phyloP scores from a whole-genome alignment of 73 alveolate genomes.

The Effrenium voratum region DNA sequence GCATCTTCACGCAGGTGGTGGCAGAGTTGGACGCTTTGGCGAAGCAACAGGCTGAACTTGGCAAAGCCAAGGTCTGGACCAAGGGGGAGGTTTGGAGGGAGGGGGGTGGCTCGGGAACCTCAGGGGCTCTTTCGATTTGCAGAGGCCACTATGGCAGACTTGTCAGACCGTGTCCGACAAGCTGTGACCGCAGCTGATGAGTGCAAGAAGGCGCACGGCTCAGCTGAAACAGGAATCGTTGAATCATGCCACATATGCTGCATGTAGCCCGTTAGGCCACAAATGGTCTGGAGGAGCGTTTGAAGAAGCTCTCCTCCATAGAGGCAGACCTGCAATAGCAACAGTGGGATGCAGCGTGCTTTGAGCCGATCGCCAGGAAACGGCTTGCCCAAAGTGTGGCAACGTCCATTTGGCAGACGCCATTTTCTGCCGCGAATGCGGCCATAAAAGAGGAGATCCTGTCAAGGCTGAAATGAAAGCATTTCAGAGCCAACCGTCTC shows the following conservation, averaged over 20 bases:
- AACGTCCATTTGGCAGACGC: background rate
- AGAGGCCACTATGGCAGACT: constrained; percentile 41
- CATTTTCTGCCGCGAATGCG: background rate
- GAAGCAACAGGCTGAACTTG: constrained; percentile 48
- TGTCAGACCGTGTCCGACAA: constrained; percentile 39
- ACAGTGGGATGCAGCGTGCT: background rate
- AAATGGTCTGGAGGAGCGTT: background rate
- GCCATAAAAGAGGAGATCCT: background rate
- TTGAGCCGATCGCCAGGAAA: too few relatives aligned
- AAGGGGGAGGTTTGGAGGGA: background rate
- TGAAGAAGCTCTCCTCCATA: background rate
- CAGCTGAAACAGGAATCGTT: too few relatives aligned
- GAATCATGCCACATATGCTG: background rate
- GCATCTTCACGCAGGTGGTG: background rate
- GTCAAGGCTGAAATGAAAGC: background rate
- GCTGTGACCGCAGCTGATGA: constrained; percentile 5
- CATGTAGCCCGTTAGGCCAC: background rate
- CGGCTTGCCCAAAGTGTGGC: background rate
- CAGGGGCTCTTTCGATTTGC: background rate
- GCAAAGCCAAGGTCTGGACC: constrained; percentile 49
- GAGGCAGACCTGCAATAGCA: background rate
- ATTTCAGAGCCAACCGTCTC: too few relatives aligned
- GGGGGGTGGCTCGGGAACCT: background rate
- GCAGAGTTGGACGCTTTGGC: constrained; percentile 67
- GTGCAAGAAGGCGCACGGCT: constrained; percentile 25